These are phyloP conservation scores for Puya raimondii DNA, from an alignment of 176 grass and related monocot genomes.

Conservation along the genomic window DNA sequence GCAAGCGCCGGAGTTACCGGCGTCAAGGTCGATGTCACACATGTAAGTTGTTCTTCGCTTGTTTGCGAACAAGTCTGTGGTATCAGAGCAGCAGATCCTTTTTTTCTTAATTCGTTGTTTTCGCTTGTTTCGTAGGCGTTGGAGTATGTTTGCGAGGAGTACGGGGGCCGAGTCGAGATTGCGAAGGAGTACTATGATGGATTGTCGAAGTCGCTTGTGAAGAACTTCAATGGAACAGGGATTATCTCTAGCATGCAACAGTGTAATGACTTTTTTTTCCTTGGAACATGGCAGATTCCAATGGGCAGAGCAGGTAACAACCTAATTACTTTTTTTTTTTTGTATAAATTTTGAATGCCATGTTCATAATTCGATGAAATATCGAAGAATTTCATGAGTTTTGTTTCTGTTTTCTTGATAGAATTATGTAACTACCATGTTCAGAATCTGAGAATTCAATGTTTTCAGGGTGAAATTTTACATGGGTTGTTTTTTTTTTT, in stretches of 20 bases:
- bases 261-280: slow-evolving; percentile 28
- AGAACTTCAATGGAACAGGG: slow-evolving; percentile 25
- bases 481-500: neutral
- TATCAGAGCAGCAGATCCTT: neutral
- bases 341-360: neutral
- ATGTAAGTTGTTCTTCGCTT: neutral
- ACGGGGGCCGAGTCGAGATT: slow-evolving; percentile 19
- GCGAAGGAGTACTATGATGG: slow-evolving; percentile 21
- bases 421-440: too few species aligned
- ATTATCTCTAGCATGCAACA: slow-evolving; percentile 23
- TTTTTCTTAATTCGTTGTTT: neutral
- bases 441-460: too few species aligned
- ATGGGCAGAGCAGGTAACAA: slow-evolving; percentile 24
- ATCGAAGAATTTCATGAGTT: too few species aligned
- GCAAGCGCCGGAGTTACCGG: slow-evolving; percentile 5
- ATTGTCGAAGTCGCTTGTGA: slow-evolving; percentile 11
- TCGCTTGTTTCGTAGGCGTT: neutral
- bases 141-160: slow-evolving; percentile 18
- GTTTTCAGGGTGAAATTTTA: neutral
- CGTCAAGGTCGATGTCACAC: slow-evolving; percentile 22
- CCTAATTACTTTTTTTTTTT: neutral
- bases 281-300: slow-evolving; percentile 17
- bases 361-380: neutral
- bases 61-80: neutral
- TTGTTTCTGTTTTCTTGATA: too few species aligned